Percentiles rank a stretch among this genome's conserved stretches.
phyloP scores from a whole-genome alignment of 1,284 basidiomycete species.

The Cryptococcus depauperatus region DNA sequence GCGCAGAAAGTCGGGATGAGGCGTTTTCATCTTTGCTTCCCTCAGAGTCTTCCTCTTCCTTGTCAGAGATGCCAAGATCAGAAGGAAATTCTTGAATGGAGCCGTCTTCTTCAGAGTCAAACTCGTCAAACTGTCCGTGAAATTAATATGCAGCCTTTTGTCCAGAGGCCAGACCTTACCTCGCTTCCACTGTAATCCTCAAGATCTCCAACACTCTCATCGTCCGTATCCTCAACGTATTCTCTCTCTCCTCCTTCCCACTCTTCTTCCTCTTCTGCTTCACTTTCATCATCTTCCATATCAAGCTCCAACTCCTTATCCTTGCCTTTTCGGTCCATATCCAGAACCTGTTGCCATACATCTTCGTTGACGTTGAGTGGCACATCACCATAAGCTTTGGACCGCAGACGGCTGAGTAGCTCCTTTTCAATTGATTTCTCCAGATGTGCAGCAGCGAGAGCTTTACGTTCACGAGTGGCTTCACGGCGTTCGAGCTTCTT shows the following conservation, averaged over 20 bases:
- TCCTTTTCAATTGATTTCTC: slow-evolving; percentile 95
- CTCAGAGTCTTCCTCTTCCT: slow-evolving; percentile 45
- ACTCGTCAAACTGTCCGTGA: slow-evolving; percentile 37
- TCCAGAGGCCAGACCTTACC: slow-evolving; percentile 22
- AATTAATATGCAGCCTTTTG: background rate
- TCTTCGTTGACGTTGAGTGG: slow-evolving; percentile 97
- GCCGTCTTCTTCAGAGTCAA: slow-evolving; percentile 39
- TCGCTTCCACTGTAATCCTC: slow-evolving; percentile 54
- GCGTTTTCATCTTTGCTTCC: slow-evolving; percentile 41
- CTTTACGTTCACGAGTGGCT: slow-evolving; percentile 86
- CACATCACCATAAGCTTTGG: slow-evolving; percentile 94
- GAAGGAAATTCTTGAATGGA: slow-evolving; percentile 40
- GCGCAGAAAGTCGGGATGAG: slow-evolving; percentile 28
- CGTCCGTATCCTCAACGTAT: slow-evolving; percentile 61
- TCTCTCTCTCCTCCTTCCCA: slow-evolving; percentile 53
- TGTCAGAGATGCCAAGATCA: slow-evolving; percentile 42
- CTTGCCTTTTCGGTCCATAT: slow-evolving; percentile 58
- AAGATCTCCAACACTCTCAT: slow-evolving; percentile 50
- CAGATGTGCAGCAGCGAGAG: slow-evolving; percentile 84
- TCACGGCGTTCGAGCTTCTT: slow-evolving; percentile 97
- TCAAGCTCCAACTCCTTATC: slow-evolving; percentile 48
- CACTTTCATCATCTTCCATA: slow-evolving; percentile 52
- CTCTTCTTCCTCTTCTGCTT: slow-evolving; percentile 52
- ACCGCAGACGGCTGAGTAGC: slow-evolving; percentile 86
- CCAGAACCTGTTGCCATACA: slow-evolving; percentile 86